Evolutionary conservation across 2,329 filamentous ascomycete species (phyloP).

Genomic region (Colletotrichum sp.): DNA sequence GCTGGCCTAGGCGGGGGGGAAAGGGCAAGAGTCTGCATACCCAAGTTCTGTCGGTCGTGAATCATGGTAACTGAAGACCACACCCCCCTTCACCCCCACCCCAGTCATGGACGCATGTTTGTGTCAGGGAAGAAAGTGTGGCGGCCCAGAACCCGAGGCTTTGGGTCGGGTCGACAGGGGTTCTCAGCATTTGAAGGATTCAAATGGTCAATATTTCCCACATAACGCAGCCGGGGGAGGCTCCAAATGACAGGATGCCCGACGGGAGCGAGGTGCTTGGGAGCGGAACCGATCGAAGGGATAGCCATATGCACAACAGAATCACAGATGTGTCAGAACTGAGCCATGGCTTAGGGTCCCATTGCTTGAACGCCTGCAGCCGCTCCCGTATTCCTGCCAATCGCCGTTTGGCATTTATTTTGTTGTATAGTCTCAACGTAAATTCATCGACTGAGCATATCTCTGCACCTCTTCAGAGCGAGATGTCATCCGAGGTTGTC

Average conservation of each 20-base stretch:
- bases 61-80: slow-evolving; percentile 10
- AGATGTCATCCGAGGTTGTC: not conserved
- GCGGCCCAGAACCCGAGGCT: slow-evolving; percentile 20
- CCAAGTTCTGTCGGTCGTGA: slow-evolving; percentile 3
- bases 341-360: not conserved
- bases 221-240: not conserved
- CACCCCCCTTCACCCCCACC: not conserved
- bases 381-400: not conserved
- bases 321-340: not conserved
- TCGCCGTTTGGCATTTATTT: not conserved
- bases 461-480: not conserved
- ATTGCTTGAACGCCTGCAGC: not conserved
- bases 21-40: not conserved
- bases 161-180: slow-evolving; percentile 17
- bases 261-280: not conserved
- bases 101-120: not conserved
- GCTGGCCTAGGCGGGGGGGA: not conserved
- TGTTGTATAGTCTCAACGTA: not conserved
- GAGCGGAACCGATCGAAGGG: slow-evolving; percentile 5
- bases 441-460: not conserved
- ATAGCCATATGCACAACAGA: slow-evolving; percentile 4
- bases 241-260: not conserved
- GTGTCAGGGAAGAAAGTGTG: slow-evolving; percentile 20
- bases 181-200: not conserved
- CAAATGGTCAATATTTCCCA: not conserved